phyloP scores from a whole-genome alignment of 2,329 filamentous ascomycete genomes.

The Elsinoe batatas region DNA sequence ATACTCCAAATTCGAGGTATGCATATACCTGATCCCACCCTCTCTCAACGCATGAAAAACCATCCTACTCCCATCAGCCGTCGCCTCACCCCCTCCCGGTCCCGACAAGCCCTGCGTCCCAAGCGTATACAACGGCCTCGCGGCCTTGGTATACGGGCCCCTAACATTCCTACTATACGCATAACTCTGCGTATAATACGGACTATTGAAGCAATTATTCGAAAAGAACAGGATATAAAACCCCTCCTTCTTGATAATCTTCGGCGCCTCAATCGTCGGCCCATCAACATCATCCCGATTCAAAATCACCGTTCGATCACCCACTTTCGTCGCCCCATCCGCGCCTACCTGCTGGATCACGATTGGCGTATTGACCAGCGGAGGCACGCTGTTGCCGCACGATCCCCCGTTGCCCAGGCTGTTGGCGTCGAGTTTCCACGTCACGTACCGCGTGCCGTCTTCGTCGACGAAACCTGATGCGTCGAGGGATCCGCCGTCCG shows the following conservation, averaged over 20 bases:
- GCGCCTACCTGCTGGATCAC: conserved; percentile 16
- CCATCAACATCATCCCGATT: conserved; percentile 23
- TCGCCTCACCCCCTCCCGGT: conserved; percentile 18
- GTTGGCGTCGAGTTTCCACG: conserved; percentile 20
- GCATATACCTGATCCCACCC: conserved; percentile 16
- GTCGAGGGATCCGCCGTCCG: conserved; percentile 24
- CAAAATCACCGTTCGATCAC: conserved; percentile 18
- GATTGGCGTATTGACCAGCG: conserved; percentile 19
- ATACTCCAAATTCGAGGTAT: conserved; percentile 14
- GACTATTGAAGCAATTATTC: conserved; percentile 17
- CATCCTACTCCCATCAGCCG: conserved; percentile 17
- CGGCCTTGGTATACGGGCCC: conserved; percentile 16
- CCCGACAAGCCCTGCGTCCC: conserved; percentile 17
- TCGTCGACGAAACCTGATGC: conserved; percentile 21
- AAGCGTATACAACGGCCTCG: conserved; percentile 19
- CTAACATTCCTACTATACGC: conserved; percentile 15
- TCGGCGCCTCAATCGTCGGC: conserved; percentile 26
- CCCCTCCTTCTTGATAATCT: conserved; percentile 20
- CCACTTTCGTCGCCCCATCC: conserved; percentile 21
- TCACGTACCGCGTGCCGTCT: conserved; percentile 17
- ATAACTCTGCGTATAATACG: conserved; percentile 17
- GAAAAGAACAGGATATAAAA: conserved; percentile 18
- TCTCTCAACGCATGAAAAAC: conserved; percentile 18
- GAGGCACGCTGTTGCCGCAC: conserved; percentile 16
- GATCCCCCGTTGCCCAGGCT: conserved; percentile 17